phyloP scores from a whole-genome alignment of 768 basidiomycete species.

The Boletus subparvulus region DNA sequence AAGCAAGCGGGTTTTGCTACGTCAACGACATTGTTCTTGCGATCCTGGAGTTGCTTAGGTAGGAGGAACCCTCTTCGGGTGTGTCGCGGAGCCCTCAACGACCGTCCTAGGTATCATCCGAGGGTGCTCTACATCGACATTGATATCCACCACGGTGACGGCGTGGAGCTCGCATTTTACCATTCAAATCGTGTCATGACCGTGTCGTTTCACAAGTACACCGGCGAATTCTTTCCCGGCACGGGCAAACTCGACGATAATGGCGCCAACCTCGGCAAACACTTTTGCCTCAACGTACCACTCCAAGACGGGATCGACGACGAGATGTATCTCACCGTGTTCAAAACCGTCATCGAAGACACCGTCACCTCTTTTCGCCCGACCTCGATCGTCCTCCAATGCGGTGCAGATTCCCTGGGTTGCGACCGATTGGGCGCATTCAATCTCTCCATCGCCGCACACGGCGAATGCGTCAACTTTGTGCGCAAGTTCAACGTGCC shows the following conservation, averaged over 20 bases:
- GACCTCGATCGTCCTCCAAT: conserved; percentile 89
- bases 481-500: conserved; percentile 92
- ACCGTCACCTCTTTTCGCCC: conserved; percentile 88
- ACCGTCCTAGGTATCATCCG: conserved; percentile 71
- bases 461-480: conserved; percentile 97
- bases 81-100: background rate
- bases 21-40: conserved; percentile 96
- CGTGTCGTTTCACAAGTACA: conserved; percentile 99
- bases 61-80: conserved; percentile 8
- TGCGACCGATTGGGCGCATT: conserved; percentile 95
- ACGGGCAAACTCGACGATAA: conserved; percentile 96
- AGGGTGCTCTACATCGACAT: conserved; percentile 98
- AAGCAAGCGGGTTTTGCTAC: conserved; percentile 98
- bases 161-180: conserved; percentile 97
- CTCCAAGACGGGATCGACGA: conserved; percentile 96
- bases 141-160: conserved; percentile 98
- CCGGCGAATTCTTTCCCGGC: conserved; percentile 96
- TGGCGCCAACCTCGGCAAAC: conserved; percentile 82
- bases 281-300: conserved; percentile 94
- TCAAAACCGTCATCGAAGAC: conserved; percentile 96
- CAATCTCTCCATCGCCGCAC: conserved; percentile 95
- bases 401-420: conserved; percentile 94
- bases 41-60: conserved; percentile 90
- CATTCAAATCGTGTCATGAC: conserved; percentile 98
- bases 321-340: conserved; percentile 92